Conservation (phyloP, 306 rosid species). For the Calophaca sinica region DNA sequence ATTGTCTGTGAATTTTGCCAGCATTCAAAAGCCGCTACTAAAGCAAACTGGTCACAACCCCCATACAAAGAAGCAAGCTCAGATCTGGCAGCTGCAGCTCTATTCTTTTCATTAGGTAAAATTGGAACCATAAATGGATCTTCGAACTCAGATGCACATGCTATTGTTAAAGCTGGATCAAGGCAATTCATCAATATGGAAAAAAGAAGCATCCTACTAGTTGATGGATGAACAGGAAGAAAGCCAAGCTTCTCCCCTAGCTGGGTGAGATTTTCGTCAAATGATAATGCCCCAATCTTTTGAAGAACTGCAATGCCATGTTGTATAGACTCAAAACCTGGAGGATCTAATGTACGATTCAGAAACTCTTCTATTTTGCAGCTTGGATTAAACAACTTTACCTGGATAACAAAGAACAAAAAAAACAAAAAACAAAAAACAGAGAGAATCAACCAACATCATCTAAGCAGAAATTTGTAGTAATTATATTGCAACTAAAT, state of each 20-base stretch:
- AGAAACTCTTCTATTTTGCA: constrained; percentile 68
- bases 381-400: constrained; percentile 76
- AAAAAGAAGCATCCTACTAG: constrained; percentile 81
- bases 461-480: neutral
- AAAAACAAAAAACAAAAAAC: too few species aligned
- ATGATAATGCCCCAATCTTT: constrained; percentile 80
- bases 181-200: constrained; percentile 88
- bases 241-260: constrained; percentile 82
- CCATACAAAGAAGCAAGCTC: constrained; percentile 80
- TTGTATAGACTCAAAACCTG: constrained; percentile 63
- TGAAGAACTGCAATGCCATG: constrained; percentile 75
- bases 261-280: constrained; percentile 67
- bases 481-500: neutral
- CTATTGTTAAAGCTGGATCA: constrained; percentile 84
- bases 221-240: constrained; percentile 79
- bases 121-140: constrained; percentile 75
- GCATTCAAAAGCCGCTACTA: constrained; percentile 78
- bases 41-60: constrained; percentile 79
- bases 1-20: constrained; percentile 66
- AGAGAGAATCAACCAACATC: constrained; percentile 9
- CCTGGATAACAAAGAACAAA: constrained; percentile 50
- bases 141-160: constrained; percentile 75
- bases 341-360: constrained; percentile 76
- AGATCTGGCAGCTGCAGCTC: constrained; percentile 66
- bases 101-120: constrained; percentile 59